phyloP scores from a whole-genome alignment of 2,329 filamentous ascomycete genomes.

The Colletotrichum godetiae region DNA sequence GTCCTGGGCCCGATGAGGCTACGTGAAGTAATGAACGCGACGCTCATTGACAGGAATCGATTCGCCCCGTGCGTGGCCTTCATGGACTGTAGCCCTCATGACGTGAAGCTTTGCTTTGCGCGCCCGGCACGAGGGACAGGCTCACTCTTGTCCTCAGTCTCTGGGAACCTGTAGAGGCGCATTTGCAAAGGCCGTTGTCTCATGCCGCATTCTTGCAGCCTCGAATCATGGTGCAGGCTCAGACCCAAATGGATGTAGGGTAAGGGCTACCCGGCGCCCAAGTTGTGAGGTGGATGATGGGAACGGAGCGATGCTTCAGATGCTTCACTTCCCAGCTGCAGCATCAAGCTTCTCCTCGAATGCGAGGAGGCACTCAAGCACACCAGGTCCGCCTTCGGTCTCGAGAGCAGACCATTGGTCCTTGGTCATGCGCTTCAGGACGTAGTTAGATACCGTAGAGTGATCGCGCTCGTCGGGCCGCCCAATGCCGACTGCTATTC shows the following conservation, averaged over 20 bases:
- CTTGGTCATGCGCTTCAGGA: constrained; percentile 74
- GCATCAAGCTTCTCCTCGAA: constrained; percentile 49
- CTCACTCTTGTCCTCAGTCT: background rate
- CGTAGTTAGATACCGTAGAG: constrained; percentile 78
- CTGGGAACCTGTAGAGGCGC: no score
- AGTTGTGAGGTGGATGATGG: background rate
- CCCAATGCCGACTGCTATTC: constrained; percentile 89
- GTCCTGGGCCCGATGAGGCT: constrained; percentile 39
- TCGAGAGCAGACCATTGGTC: constrained; percentile 64
- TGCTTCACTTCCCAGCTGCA: background rate
- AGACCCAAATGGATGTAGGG: background rate
- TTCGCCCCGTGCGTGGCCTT: background rate
- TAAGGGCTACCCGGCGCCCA: background rate
- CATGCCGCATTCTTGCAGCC: background rate
- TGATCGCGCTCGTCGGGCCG: constrained; percentile 77
- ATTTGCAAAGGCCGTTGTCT: background rate
- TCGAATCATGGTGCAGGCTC: background rate
- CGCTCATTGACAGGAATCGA: background rate
- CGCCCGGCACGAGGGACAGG: background rate
- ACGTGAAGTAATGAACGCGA: background rate
- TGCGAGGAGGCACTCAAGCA: constrained; percentile 62
- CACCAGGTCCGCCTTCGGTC: constrained; percentile 59
- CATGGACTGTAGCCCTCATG: background rate
- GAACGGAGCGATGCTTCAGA: no score
- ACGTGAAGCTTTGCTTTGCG: background rate